Evolutionary conservation across 2,329 filamentous ascomycete species (phyloP), one percentile per base, ranked within the genome.

Genomic region (Fusarium fujikuroi): DNA sequence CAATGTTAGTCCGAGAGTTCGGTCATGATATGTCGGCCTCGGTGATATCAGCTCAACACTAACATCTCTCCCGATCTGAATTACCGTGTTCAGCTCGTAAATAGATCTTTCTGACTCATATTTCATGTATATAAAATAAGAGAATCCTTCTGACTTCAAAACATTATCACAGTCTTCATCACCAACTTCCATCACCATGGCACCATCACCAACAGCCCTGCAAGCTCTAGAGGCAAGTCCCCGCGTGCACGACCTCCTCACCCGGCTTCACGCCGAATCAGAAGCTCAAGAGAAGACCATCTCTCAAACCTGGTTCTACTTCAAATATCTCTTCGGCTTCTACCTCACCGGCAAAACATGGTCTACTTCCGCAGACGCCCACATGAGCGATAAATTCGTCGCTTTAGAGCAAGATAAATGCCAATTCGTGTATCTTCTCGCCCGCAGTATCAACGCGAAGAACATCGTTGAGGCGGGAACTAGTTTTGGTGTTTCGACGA

Each of bases 381-480:
- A 83, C 28, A 86, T 87, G 85, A 82, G 80, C 11, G 87, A 90
- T 77, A 89, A 89, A 74, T 91, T 90, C 77, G 87, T 92, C 62
- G 88, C 88, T 1, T 82, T 92, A 0, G 89, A 90, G 53, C 79
- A 84, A 16, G 88, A 91, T 73, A 91, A 92, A 78, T 87, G 85
- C 70, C 81, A 86, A 12, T 84, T 90, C 57, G 80, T 89, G 11
- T 91, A 91, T 75, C 85, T 87, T 19, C 82, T 91, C 0, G 79
- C 85, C 5, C 83, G 85, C 6, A 82, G 84, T 30, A 86, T 81
- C 5, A 83, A 84, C 4, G 89, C 89, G 0, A 82, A 80, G 3
- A 85, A 84, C 39, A 81, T 91, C n/a, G 86, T 91, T 56, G 90
- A 92, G 75, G 89, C 88, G 0, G 90, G 90, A 1, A 91, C 90